A percentile compares a stretch with the other conserved stretches of the same genome.
phyloP scores from a whole-genome alignment of 2,329 filamentous ascomycete genomes.

The Paracorniculantispora psalliotae region DNA sequence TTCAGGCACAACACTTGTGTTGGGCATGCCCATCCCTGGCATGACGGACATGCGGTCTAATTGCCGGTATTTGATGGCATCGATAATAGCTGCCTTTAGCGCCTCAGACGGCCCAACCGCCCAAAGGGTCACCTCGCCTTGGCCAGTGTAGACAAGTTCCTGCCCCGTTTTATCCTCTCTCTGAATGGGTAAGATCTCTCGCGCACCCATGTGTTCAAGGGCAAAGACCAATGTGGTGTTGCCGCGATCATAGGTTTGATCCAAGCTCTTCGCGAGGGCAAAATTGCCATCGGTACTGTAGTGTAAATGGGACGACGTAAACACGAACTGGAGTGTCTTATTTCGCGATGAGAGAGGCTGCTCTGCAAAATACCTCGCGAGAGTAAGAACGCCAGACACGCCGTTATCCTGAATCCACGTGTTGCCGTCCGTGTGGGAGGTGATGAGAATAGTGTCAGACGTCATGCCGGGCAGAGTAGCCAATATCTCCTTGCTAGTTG shows the following conservation, averaged over 20 bases:
- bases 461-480: background rate
- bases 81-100: background rate
- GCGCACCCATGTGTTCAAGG: background rate
- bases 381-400: constrained; percentile 1
- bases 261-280: background rate
- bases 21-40: background rate
- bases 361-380: constrained; percentile 1
- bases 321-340: constrained; percentile 3
- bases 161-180: background rate
- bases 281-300: background rate
- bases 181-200: background rate
- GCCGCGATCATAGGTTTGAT: background rate
- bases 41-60: background rate
- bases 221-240: background rate
- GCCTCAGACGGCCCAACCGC: background rate
- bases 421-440: constrained; percentile 1
- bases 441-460: background rate
- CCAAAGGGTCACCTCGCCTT: background rate
- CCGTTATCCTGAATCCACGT: constrained; percentile 5
- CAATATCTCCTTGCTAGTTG: background rate
- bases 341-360: background rate
- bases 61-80: background rate
- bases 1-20: background rate
- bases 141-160: background rate
- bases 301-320: background rate